Conservation (phyloP, 2,329 filamentous ascomycete genomes). For the Coleophoma eucalyptorum region DNA sequence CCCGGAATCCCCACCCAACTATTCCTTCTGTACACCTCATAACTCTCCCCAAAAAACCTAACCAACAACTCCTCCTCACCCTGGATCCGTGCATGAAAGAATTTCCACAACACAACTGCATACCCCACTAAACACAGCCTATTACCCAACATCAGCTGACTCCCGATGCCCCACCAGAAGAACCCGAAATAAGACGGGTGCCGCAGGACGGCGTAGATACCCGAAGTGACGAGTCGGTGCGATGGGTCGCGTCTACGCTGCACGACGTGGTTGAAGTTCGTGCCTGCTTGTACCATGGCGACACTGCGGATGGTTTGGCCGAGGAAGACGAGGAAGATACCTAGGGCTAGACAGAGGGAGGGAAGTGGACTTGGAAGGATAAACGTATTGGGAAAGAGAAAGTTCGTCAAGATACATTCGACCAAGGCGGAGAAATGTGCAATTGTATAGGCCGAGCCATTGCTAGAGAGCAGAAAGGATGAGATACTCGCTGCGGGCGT, state of each 20-base stretch:
- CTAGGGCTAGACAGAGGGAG: slow-evolving; percentile 42
- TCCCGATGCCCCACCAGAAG: slow-evolving; percentile 97
- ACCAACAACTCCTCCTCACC: slow-evolving; percentile 77
- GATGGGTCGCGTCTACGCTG: slow-evolving; percentile 64
- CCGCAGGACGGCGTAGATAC: slow-evolving; percentile 71
- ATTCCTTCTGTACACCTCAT: slow-evolving; percentile 65
- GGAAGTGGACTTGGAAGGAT: slow-evolving; percentile 11
- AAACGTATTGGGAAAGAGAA: slow-evolving; percentile 47
- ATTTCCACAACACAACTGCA: slow-evolving; percentile 73
- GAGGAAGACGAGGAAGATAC: slow-evolving; percentile 57
- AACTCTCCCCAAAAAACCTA: slow-evolving; percentile 81
- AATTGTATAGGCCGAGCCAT: slow-evolving; percentile 79
- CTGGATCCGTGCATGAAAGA: slow-evolving; percentile 73
- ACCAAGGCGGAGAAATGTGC: slow-evolving; percentile 72
- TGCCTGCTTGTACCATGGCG: slow-evolving; percentile 86
- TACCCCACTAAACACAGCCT: slow-evolving; percentile 73
- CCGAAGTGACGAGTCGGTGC: slow-evolving; percentile 79
- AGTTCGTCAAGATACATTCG: slow-evolving; percentile 64
- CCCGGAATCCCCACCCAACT: slow-evolving; percentile 82
- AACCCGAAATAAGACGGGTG: slow-evolving; percentile 98
- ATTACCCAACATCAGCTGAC: slow-evolving; percentile 88
- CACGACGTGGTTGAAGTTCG: slow-evolving; percentile 87
- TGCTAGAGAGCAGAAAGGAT: slow-evolving; percentile 80
- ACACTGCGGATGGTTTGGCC: slow-evolving; percentile 75
- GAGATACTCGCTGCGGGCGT: slow-evolving; percentile 66